Evolutionary conservation across 148 eudicot species (phyloP).

Genomic region (Rheum nobile): DNA sequence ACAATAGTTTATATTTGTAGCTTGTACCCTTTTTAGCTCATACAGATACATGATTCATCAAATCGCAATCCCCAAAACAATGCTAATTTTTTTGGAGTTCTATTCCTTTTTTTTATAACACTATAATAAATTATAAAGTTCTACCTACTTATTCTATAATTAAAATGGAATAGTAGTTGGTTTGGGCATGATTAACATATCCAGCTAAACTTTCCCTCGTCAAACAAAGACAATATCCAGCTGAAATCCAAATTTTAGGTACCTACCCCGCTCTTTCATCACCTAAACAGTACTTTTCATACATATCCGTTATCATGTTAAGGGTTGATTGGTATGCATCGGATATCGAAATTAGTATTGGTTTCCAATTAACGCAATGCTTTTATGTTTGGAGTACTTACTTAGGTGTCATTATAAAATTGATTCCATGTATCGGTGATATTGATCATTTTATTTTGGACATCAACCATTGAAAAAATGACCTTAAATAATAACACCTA

Average conservation of each 20-base stretch:
- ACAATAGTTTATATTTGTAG: not conserved
- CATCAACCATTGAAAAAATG: too few species aligned
- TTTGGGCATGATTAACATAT: not conserved
- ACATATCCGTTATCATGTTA: too few species aligned
- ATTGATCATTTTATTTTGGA: too few species aligned
- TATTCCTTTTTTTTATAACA: not conserved
- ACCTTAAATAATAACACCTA: too few species aligned
- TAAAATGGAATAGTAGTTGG: not conserved
- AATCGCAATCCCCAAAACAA: not conserved
- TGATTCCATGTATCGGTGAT: not conserved
- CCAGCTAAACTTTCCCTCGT: not conserved
- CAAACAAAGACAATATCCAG: not conserved
- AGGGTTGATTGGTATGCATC: not conserved
- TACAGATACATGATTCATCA: not conserved
- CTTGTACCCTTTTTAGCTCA: not conserved
- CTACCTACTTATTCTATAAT: not conserved
- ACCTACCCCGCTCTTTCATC: not conserved
- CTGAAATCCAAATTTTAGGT: not conserved
- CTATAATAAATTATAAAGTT: not conserved
- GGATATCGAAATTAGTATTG: not conserved
- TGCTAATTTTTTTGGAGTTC: too few species aligned
- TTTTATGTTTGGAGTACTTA: too few species aligned
- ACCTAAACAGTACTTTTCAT: not conserved
- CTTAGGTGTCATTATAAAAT: not conserved
- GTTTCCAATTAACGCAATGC: too few species aligned